Percentiles rank a stretch among this genome's conserved stretches.
Evolutionary conservation across 2,329 filamentous ascomycete species (phyloP).

Genomic region (Phialophora expanda): DNA sequence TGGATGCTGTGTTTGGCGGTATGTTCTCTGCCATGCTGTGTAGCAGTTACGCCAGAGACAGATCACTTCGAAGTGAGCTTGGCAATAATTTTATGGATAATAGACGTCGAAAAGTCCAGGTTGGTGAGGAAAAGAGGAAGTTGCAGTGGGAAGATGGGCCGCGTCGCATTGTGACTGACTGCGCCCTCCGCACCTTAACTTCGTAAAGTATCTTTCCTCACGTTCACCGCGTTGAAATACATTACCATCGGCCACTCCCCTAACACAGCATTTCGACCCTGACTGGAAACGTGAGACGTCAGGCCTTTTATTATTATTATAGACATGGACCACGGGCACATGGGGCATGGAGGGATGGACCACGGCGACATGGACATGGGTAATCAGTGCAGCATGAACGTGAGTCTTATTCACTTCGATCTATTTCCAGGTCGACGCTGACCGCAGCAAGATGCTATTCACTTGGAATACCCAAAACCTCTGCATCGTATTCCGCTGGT

Average conservation of each 20-base stretch:
- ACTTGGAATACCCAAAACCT: conserved; percentile 93
- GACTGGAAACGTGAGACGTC: neutral
- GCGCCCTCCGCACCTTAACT: neutral
- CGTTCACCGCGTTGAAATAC: neutral
- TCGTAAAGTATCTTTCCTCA: neutral
- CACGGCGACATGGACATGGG: conserved; percentile 64
- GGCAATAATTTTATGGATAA: neutral
- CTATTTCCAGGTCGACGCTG: conserved; percentile 19
- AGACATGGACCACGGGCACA: conserved; percentile 15
- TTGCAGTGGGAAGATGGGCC: neutral
- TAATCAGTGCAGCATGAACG: conserved; percentile 86
- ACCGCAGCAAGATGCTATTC: conserved; percentile 80
- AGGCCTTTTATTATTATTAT: neutral
- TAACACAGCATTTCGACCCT: neutral
- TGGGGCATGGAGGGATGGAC: conserved; percentile 49
- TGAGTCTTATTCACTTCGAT: conserved; percentile 51
- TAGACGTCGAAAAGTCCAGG: neutral
- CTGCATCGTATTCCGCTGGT: conserved; percentile 92
- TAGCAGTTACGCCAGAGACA: neutral
- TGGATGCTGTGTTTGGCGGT: conserved; percentile 42
- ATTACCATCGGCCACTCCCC: neutral
- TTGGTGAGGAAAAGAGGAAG: neutral
- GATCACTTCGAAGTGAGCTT: neutral
- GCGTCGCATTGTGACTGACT: neutral
- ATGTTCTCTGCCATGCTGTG: conserved; percentile 51